These are phyloP conservation scores for Podaxis mareebaensis DNA, from an alignment of 768 basidiomycete genomes.

Conservation along the genomic window DNA sequence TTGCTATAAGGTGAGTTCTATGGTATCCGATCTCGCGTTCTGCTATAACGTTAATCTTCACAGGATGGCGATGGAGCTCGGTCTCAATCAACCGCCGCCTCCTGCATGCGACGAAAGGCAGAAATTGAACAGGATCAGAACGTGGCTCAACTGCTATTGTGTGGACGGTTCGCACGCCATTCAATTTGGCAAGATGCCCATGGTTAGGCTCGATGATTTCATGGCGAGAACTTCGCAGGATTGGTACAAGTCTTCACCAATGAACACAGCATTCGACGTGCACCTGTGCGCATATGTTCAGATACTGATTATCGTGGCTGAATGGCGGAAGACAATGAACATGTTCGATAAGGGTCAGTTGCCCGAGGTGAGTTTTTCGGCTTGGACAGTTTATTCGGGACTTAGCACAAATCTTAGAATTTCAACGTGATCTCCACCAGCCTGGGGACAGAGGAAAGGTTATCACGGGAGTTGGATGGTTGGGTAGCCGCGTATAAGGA, in stretches of 20 bases:
- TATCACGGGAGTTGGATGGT: constrained; percentile 36
- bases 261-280: constrained; percentile 42
- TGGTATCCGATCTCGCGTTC: not conserved
- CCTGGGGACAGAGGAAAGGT: constrained; percentile 37
- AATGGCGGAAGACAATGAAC: constrained; percentile 37
- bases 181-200: constrained; percentile 73
- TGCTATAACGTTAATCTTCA: constrained; percentile 5
- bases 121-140: constrained; percentile 67
- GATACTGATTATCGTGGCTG: constrained; percentile 48
- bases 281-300: constrained; percentile 56
- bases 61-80: constrained; percentile 74
- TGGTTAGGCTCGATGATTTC: constrained; percentile 63
- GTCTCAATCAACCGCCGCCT: constrained; percentile 57
- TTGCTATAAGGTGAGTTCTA: constrained; percentile 59
- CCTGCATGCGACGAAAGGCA: constrained; percentile 58
- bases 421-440: constrained; percentile 34
- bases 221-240: constrained; percentile 49
- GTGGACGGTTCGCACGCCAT: constrained; percentile 76
- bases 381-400: not conserved
- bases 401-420: constrained; percentile 24
- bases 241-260: constrained; percentile 47
- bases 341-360: constrained; percentile 8
- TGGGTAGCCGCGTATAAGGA: constrained; percentile 45
- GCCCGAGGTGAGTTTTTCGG: not conserved
- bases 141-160: constrained; percentile 77